Percentiles rank a stretch among this genome's conserved stretches.
These are phyloP conservation scores for Ogataea methylovora DNA, from an alignment of 805 yeast genomes.

Conservation along the genomic window DNA sequence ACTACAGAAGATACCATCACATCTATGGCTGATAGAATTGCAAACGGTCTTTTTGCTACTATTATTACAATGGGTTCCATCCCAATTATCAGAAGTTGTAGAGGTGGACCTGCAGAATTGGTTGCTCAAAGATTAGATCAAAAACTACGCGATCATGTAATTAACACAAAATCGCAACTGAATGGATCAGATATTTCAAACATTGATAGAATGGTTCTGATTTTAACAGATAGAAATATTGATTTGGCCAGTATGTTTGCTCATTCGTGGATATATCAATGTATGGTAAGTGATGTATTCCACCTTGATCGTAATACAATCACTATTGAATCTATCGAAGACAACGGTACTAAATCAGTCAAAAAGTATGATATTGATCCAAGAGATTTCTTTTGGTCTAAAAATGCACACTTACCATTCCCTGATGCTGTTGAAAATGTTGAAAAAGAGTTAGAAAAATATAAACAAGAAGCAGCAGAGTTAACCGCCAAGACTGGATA, in stretches of 20 bases:
- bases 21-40: slow-evolving; percentile 56
- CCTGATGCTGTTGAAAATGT: slow-evolving; percentile 99
- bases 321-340: slow-evolving; percentile 35
- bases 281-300: slow-evolving; percentile 91
- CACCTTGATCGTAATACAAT: slow-evolving; percentile 77
- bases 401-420: slow-evolving; percentile 81
- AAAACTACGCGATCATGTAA: slow-evolving; percentile 76
- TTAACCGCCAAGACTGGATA: slow-evolving; percentile 72
- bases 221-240: slow-evolving; percentile 79
- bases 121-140: slow-evolving; percentile 83
- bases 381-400: slow-evolving; percentile 85
- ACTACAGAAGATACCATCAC: slow-evolving; percentile 74
- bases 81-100: slow-evolving; percentile 86
- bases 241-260: slow-evolving; percentile 92
- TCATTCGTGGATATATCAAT: slow-evolving; percentile 97
- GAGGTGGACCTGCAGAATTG: slow-evolving; percentile 93
- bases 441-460: slow-evolving; percentile 70
- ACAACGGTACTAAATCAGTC: slow-evolving; percentile 26
- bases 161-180: slow-evolving; percentile 46
- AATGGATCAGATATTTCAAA: slow-evolving; percentile 4
- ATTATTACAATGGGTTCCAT: slow-evolving; percentile 71
- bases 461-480: slow-evolving; percentile 83
- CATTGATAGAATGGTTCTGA: slow-evolving; percentile 61
- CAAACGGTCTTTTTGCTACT: slow-evolving; percentile 74
- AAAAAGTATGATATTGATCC: slow-evolving; percentile 86